A percentile compares a stretch with the other conserved stretches of the same genome.
Evolutionary conservation across 108 stramenopile genomes (phyloP).

Genomic region (Mediolabrus comicus): DNA sequence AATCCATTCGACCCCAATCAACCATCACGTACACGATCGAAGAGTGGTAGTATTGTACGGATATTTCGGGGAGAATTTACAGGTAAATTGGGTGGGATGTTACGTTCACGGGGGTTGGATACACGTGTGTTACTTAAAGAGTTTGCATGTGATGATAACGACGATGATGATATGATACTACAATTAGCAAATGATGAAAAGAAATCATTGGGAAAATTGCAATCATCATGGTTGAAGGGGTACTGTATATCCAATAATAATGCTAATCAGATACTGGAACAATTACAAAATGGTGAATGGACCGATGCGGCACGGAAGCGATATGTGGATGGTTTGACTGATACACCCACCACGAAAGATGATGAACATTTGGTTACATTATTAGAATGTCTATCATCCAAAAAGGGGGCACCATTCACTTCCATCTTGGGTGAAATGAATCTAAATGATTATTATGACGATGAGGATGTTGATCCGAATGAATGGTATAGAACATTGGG

Average conservation of each 20-base stretch:
- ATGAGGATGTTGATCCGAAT: constrained; percentile 52
- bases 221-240: constrained; percentile 49
- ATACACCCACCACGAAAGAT: constrained; percentile 56
- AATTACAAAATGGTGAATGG: constrained; percentile 61
- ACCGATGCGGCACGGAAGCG: constrained; percentile 46
- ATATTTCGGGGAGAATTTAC: constrained; percentile 73
- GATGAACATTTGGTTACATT: constrained; percentile 54
- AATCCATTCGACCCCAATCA: constrained; percentile 68
- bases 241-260: constrained; percentile 10
- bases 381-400: constrained; percentile 24
- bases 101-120: constrained; percentile 68
- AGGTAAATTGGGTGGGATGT: constrained; percentile 47
- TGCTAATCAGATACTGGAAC: constrained; percentile 1
- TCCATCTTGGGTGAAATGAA: constrained; percentile 76
- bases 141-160: constrained; percentile 57
- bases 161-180: neutral
- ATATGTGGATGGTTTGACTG: constrained; percentile 36
- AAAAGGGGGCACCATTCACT: constrained; percentile 49
- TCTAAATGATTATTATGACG: constrained; percentile 75
- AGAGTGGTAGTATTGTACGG: constrained; percentile 75
- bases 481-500: constrained; percentile 75
- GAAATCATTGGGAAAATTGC: constrained; percentile 46
- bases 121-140: constrained; percentile 73
- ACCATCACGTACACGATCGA: constrained; percentile 64
- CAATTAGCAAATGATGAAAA: constrained; percentile 57